These are phyloP conservation scores for Penicillium palitans DNA, from an alignment of 2,329 filamentous ascomycete species.

Conservation along the genomic window DNA sequence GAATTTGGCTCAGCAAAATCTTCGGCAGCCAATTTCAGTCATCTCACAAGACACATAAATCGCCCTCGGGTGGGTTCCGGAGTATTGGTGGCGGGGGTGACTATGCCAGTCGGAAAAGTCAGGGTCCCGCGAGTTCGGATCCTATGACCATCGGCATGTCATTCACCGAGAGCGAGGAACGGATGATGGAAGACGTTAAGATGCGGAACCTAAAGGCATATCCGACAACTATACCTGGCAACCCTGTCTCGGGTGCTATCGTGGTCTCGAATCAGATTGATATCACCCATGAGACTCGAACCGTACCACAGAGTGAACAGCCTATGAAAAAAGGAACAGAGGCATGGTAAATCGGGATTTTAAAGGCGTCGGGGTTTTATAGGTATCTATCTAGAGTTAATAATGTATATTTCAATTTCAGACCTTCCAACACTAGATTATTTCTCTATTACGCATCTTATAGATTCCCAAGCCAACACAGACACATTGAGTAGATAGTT, in stretches of 20 bases:
- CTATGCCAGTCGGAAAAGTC: slow-evolving; percentile 31
- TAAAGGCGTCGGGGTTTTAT: neutral
- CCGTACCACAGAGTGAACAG: neutral
- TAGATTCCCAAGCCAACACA: neutral
- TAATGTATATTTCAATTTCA: too few species aligned
- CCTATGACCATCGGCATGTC: slow-evolving; percentile 40
- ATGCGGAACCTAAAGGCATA: slow-evolving; percentile 39
- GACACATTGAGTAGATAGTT: neutral
- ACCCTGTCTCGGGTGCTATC: slow-evolving; percentile 32
- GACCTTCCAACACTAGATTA: neutral
- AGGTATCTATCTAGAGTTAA: neutral
- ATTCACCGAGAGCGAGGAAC: slow-evolving; percentile 48
- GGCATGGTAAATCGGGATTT: neutral
- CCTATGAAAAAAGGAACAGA: neutral
- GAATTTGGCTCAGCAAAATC: slow-evolving; percentile 41
- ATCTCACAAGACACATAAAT: slow-evolving; percentile 32
- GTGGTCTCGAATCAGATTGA: slow-evolving; percentile 48
- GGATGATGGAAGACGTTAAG: slow-evolving; percentile 48
- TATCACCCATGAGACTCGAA: slow-evolving; percentile 29
- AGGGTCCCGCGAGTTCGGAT: slow-evolving; percentile 36
- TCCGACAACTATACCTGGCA: slow-evolving; percentile 17
- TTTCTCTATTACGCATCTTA: neutral
- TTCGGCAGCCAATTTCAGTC: slow-evolving; percentile 42
- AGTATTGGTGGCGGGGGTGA: slow-evolving; percentile 26
- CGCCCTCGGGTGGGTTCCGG: slow-evolving; percentile 34